Percentiles rank a stretch among this genome's conserved stretches.
phyloP scores from a whole-genome alignment of 176 grass and related monocot genomes.

The Puya raimondii region DNA sequence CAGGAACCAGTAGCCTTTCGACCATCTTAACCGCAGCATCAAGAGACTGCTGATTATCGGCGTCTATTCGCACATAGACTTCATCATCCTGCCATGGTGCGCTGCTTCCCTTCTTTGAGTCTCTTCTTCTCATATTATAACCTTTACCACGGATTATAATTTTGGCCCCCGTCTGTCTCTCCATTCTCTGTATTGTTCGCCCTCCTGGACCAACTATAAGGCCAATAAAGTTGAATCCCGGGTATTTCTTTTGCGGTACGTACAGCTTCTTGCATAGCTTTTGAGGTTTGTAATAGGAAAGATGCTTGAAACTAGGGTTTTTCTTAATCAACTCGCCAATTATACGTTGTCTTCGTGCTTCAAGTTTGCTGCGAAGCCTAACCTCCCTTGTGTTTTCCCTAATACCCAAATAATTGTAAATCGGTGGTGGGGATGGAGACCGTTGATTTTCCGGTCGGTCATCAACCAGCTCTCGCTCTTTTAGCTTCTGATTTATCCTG shows the following conservation, averaged over 20 bases:
- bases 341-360: neutral
- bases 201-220: conserved; percentile 20
- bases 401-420: neutral
- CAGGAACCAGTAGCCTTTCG: conserved; percentile 20
- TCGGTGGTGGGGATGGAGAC: neutral
- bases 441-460: neutral
- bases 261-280: conserved; percentile 17
- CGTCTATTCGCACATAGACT: conserved; percentile 14
- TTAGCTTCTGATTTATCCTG: conserved; percentile 8
- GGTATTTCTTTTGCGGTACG: conserved; percentile 17
- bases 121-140: neutral
- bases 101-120: neutral
- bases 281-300: neutral
- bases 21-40: conserved; percentile 21
- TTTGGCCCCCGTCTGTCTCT: conserved; percentile 17
- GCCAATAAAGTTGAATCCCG: conserved; percentile 21
- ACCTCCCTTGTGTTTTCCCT: neutral
- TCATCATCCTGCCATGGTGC: conserved; percentile 1
- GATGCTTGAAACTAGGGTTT: conserved; percentile 11
- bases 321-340: conserved; percentile 17
- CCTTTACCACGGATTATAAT: conserved; percentile 19
- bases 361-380: neutral
- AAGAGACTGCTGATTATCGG: conserved; percentile 10
- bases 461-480: neutral
- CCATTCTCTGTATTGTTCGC: conserved; percentile 20